Conservation (phyloP, 2,329 filamentous ascomycete species). For the Claviceps capensis region DNA sequence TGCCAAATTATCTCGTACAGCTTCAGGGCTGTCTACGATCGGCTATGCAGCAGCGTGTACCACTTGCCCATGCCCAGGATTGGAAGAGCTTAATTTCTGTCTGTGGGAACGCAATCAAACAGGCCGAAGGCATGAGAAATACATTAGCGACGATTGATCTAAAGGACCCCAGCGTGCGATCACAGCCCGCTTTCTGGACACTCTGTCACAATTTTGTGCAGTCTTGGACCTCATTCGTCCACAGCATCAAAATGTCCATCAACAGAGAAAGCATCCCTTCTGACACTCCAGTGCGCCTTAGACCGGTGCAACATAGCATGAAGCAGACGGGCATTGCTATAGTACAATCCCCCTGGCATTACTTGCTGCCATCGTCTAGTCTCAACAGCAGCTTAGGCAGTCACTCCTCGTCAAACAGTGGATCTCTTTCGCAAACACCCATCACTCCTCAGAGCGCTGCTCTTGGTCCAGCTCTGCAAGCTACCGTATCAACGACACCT, state of each 20-base stretch:
- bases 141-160: conserved; percentile 70
- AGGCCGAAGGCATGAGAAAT: conserved; percentile 58
- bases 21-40: conserved; percentile 50
- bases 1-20: conserved; percentile 57
- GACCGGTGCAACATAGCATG: conserved; percentile 68
- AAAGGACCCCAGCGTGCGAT: conserved; percentile 66
- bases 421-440: conserved; percentile 32
- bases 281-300: conserved; percentile 61
- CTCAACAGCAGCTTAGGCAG: conserved; percentile 9
- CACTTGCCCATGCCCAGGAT: conserved; percentile 45
- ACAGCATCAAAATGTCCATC: conserved; percentile 42
- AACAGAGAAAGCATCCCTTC: conserved; percentile 39
- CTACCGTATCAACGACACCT: conserved; percentile 66
- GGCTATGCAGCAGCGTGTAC: conserved; percentile 45
- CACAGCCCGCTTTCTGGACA: conserved; percentile 47
- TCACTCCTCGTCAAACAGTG: conserved; percentile 12
- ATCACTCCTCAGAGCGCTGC: conserved; percentile 85
- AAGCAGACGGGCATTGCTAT: conserved; percentile 70
- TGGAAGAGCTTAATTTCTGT: conserved; percentile 61
- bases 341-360: conserved; percentile 42
- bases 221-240: conserved; percentile 54
- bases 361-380: conserved; percentile 20
- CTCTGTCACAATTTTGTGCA: conserved; percentile 63
- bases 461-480: conserved; percentile 77
- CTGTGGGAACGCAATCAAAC: conserved; percentile 55